Evolutionary conservation across 1,284 basidiomycete species (phyloP), one percentile per base, ranked within the genome.

Genomic region (Neolentinus lepideus): DNA sequence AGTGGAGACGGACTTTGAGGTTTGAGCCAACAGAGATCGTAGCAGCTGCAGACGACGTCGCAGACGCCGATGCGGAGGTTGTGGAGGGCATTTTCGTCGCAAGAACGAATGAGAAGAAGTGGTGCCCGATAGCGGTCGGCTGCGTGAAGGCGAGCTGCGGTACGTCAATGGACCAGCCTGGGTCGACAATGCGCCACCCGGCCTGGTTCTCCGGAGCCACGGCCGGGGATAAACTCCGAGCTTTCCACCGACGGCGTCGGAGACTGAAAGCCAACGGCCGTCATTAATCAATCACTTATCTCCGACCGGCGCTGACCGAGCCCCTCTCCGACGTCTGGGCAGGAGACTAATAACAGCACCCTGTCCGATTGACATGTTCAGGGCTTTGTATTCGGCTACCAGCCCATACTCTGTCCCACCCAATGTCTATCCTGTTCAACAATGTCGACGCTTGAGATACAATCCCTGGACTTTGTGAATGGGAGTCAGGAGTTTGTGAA

Each of bases 21-120:
- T 73, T 71, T 11, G 63, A 68, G 33, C 69, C 64, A n/a, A 67
- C 71, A 36, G 69, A 63, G 33, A 74, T 47, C 12, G 68, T 65
- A 27, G 63, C 57, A 1, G 66, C 60, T 1, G 63, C 65, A 4
- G 67, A 60, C 62, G 25, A 70, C 68, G 14, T 66, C 47, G 71
- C 59, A 27, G 72, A 64, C 46, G 67, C 63, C 48, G 72, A 62
- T 51, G 68, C 59, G 53, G 66, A 61, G 54, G 66, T 54, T 16
- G 71, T 66, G 54, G 69, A 65, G 58, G 71, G 69, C 69, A 72
- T 75, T 60, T 57, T 58, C 58, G 64, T 38, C 53, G 52, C 19
- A 38, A 45, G 27, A 29, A n/a, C 6, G 24, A 45, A 48, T 27
- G n/a, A 25, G 25, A 45, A 25, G 47, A 12, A 50, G 47, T 50